These are phyloP conservation scores for Protea cynaroides DNA, from an alignment of 164 flowering plant genomes.

Conservation along the genomic window DNA sequence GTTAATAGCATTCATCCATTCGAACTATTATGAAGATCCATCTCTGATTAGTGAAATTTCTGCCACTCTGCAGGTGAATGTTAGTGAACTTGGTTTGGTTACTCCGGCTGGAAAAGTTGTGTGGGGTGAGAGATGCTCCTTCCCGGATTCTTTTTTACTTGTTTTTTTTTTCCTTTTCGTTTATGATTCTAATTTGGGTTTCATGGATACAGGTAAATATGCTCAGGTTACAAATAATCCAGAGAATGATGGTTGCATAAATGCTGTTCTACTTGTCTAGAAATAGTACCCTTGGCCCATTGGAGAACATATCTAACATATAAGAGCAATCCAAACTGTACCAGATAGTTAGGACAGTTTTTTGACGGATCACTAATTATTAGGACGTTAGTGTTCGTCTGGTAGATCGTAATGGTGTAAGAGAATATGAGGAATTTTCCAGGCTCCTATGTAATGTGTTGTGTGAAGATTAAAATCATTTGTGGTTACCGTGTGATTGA, in stretches of 20 bases:
- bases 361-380: too few species aligned
- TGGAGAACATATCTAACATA: too few species aligned
- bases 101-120: conserved; percentile 99
- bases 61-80: conserved; percentile 58
- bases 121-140: conserved; percentile 71
- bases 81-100: conserved; percentile 92
- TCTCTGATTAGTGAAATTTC: not conserved
- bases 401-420: too few species aligned
- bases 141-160: not conserved
- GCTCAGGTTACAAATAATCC: conserved; percentile 96
- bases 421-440: too few species aligned
- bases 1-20: not conserved
- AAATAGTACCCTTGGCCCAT: too few species aligned
- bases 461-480: too few species aligned
- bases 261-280: conserved; percentile 81
- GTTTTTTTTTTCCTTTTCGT: not conserved
- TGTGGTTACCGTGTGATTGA: not conserved
- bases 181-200: not conserved
- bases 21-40: not conserved
- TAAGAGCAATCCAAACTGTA: too few species aligned
- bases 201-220: conserved; percentile 62
- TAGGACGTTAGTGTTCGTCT: too few species aligned
- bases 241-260: conserved; percentile 93
- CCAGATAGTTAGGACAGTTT: too few species aligned
- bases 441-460: too few species aligned